Evolutionary conservation across 768 basidiomycete genomes (phyloP).

Genomic region (Xanthoconium stramineum): DNA sequence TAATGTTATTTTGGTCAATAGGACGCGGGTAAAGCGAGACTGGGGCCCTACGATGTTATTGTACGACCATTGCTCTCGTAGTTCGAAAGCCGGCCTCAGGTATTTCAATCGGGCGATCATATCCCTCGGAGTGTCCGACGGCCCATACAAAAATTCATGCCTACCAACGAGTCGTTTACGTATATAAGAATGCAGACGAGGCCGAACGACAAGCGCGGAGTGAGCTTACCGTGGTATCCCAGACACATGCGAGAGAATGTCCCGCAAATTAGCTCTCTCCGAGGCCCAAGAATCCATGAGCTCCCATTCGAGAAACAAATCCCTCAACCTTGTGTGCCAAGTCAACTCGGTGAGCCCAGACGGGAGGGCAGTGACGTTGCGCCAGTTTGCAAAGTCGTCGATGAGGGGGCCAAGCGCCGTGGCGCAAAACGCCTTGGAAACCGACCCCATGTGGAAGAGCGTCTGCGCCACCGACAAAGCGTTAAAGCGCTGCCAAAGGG

Average conservation of each 20-base stretch:
- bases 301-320: constrained; percentile 32
- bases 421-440: constrained; percentile 15
- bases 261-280: too few relatives aligned
- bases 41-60: constrained; percentile 32
- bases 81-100: constrained; percentile 13
- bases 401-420: too few relatives aligned
- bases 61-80: constrained; percentile 38
- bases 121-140: constrained; percentile 25
- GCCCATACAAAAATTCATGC: constrained; percentile 33
- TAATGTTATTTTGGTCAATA: constrained; percentile 5
- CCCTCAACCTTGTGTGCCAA: constrained; percentile 37
- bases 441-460: constrained; percentile 35
- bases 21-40: too few relatives aligned
- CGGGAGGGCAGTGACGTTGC: too few relatives aligned
- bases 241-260: too few relatives aligned
- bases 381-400: too few relatives aligned
- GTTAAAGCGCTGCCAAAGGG: constrained; percentile 6
- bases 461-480: constrained; percentile 21
- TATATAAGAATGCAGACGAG: too few relatives aligned
- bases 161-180: constrained; percentile 9
- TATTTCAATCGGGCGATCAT: constrained; percentile 25
- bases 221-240: too few relatives aligned
- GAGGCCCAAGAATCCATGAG: too few relatives aligned
- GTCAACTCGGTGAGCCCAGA: constrained; percentile 25
- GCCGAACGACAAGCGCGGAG: too few relatives aligned